A percentile compares a stretch with the other conserved stretches of the same genome.
Conservation (phyloP, 306 rosid genomes). For the Quercus parvula region DNA sequence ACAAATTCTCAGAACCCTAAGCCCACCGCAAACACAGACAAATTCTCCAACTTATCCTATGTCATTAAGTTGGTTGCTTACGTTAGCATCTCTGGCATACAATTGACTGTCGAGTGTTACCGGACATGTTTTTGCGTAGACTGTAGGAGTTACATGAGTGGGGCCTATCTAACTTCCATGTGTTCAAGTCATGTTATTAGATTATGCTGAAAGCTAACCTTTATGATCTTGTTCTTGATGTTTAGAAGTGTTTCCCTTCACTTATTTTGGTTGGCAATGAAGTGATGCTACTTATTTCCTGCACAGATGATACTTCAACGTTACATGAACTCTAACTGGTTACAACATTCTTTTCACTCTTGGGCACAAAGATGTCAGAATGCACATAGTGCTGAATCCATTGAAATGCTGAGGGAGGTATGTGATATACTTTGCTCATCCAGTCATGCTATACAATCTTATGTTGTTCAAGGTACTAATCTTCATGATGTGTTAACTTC, state of each 20-base stretch:
- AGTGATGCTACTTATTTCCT: conserved; percentile 16
- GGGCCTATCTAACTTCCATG: not conserved
- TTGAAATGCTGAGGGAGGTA: conserved; percentile 96
- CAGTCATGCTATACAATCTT: conserved; percentile 11
- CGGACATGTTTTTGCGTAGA: not conserved
- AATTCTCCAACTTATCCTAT: too few species aligned
- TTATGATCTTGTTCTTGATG: conserved; percentile 9
- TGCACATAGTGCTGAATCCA: conserved; percentile 69
- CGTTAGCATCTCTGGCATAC: not conserved
- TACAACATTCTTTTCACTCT: conserved; percentile 52
- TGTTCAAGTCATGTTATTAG: not conserved
- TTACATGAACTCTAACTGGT: conserved; percentile 73
- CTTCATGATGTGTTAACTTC: not conserved
- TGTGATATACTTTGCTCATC: conserved; percentile 24
- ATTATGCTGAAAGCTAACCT: not conserved
- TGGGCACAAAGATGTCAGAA: conserved; percentile 77
- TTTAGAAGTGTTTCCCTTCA: not conserved
- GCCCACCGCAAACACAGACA: too few species aligned
- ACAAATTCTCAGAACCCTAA: too few species aligned
- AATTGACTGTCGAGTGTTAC: not conserved
- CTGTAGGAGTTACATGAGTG: not conserved
- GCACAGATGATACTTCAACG: conserved; percentile 66
- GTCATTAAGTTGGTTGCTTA: too few species aligned
- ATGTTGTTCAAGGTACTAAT: conserved; percentile 4
- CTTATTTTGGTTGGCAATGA: conserved; percentile 20